Evolutionary conservation across 2,329 filamentous ascomycete genomes (phyloP).

Genomic region (Aotearoamyces nothofagi): DNA sequence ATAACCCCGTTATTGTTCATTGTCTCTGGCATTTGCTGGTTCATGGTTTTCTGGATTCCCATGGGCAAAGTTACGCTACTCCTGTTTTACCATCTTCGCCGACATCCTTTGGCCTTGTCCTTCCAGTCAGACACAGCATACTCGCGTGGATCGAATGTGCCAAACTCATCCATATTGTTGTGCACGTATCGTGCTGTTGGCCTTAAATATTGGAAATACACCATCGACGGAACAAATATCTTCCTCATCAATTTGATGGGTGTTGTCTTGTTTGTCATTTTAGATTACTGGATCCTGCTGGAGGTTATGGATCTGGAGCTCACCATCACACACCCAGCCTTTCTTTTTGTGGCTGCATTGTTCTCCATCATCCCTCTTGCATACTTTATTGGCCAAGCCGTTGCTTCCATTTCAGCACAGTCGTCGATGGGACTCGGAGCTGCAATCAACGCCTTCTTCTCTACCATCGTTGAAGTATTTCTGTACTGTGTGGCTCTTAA

Average conservation of each 20-base stretch:
- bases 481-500: conserved; percentile 89
- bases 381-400: conserved; percentile 97
- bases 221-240: conserved; percentile 94
- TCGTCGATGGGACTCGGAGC: conserved; percentile 97
- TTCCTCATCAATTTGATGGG: conserved; percentile 96
- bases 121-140: conserved; percentile 79
- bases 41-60: conserved; percentile 93
- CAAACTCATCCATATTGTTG: conserved; percentile 73
- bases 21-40: conserved; percentile 83
- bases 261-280: conserved; percentile 85
- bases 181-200: conserved; percentile 96
- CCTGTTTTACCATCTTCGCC: conserved; percentile 77
- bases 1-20: conserved; percentile 76
- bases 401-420: conserved; percentile 95
- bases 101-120: conserved; percentile 81
- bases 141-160: conserved; percentile 53
- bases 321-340: conserved; percentile 65
- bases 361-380: conserved; percentile 91
- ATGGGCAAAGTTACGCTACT: conserved; percentile 94
- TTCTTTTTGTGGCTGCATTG: conserved; percentile 72
- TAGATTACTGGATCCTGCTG: conserved; percentile 76
- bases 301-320: conserved; percentile 52
- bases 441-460: conserved; percentile 96
- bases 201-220: conserved; percentile 97
- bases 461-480: conserved; percentile 92